Evolutionary conservation across 306 rosid species (phyloP), one percentile per base, ranked within the genome.

Genomic region (Quercus berberidifolia): DNA sequence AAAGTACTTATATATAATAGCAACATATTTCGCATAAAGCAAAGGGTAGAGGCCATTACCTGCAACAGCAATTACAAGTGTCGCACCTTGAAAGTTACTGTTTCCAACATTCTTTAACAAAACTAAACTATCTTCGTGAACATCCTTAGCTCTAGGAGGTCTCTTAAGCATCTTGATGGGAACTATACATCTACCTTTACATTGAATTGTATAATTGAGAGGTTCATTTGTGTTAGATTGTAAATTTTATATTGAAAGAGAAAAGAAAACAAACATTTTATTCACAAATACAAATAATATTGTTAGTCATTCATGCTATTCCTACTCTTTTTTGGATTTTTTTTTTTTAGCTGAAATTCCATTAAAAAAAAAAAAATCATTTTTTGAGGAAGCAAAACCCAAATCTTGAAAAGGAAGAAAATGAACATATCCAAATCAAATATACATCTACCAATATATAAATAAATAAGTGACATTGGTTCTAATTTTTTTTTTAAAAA

Each of bases 31-130:
- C 26, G 3, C 59, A 57, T 23, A 59, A 56, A 73, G 62, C 63
- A 63, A 68, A 63, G 26, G 41, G 59, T 52, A 33, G 54, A 76
- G 41, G 75, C 26, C 55, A 49, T 33, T 87, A 90, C 97, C 76
- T n/a, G n/a, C n/a, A n/a, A 89, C 58, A 77, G 88, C 76, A 79
- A 81, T 89, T 57, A 90, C 76, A 69, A 86, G 56, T 54, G 86
- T 71, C 77, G 23, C 71, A 12, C 71, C 67, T n/a, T 55, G 87
- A 73, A 82, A 83, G 62, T 59, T 63, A 62, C 74, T 73, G 65
- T 81, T 79, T 80, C 83, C 71, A 62, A 74, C 83, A 35, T 65
- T 78, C 86, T 80, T 88, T 60, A 74, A 71, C 74, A 71, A 76
- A 26, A 82, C 55, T 75, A 59, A 81, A 17, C 71, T 19, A 78